These are phyloP conservation scores for Ascochyta koolunga DNA, from an alignment of 2,329 filamentous ascomycete species.

Conservation along the genomic window DNA sequence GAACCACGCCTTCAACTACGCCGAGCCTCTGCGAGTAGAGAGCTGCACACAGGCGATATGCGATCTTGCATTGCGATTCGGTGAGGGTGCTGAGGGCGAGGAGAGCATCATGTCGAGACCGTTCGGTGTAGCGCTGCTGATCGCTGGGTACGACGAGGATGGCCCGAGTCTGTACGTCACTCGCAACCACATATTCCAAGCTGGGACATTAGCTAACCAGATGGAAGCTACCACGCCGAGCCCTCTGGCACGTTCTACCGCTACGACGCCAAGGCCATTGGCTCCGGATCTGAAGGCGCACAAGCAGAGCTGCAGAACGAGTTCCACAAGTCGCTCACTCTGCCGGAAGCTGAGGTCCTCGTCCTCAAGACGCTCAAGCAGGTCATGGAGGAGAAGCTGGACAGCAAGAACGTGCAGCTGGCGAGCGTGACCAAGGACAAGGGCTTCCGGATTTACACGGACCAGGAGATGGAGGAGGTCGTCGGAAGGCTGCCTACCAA, in stretches of 20 bases:
- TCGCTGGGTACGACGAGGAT: conserved; percentile 96
- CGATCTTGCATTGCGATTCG: conserved; percentile 93
- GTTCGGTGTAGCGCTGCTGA: conserved; percentile 94
- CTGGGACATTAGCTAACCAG: conserved; percentile 5
- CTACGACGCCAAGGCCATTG: conserved; percentile 98
- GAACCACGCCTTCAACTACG: conserved; percentile 97
- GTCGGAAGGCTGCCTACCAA: conserved; percentile 75
- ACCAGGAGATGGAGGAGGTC: conserved; percentile 94
- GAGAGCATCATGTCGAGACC: conserved; percentile 98
- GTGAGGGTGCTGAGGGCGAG: conserved; percentile 95
- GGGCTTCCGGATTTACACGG: conserved; percentile 97
- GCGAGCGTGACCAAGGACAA: conserved; percentile 97
- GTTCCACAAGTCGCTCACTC: conserved; percentile 96
- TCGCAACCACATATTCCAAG: neutral
- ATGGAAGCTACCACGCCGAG: conserved; percentile 84
- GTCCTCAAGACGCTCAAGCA: conserved; percentile 98
- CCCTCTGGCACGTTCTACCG: conserved; percentile 98
- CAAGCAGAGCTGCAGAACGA: conserved; percentile 98
- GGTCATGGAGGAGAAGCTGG: conserved; percentile 99
- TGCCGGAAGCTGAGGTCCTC: conserved; percentile 90
- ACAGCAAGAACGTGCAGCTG: conserved; percentile 97
- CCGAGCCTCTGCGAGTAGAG: conserved; percentile 92
- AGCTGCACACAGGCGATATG: conserved; percentile 99
- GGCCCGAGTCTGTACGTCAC: conserved; percentile 78
- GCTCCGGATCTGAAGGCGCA: conserved; percentile 93